Base-by-base conservation (phyloP, 2,329 filamentous ascomycete species). In the Didymella glomerata region DNA sequence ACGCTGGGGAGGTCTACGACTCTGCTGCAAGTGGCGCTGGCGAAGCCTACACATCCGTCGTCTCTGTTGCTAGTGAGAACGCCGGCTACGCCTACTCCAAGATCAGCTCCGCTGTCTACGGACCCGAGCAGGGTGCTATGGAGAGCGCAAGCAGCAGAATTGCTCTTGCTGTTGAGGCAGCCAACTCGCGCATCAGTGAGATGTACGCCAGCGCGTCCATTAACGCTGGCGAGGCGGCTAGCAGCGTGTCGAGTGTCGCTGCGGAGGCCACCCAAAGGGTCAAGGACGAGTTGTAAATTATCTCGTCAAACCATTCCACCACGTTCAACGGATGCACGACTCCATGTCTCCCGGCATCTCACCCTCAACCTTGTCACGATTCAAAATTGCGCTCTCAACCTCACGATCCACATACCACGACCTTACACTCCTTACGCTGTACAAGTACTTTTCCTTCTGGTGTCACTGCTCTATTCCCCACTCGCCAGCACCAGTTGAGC, bases 211-310 rank as follows among this genome's bases (percentile, higher is more conserved):
- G 67, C 22, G 75, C 71, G 6, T 74, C 69, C 1, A 74, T 66
- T 22, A 79, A 76, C 7, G 80, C 80, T 2, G 81, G 80, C 56
- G 79, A 82, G 13, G 77, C 79, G 48, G 81, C 80, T 4, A 84
- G 80, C 63, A 80, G 74, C 60, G 78, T 82, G 14, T 64, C 66
- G 40, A 74, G 69, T 51, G 73, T 66, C 24, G 74, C 68, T 14
- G 64, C 70, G 11, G 69, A 76, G 41, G 81, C 78, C 13, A 82
- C 82, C 1, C 75, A 76, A 51, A 76, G 74, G 50, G 77, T 80
- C 24, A 84, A 82, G 69, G 84, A 85, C 69, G 83, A 86, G 75
- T 77, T 86, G 76, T 85, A 69, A 53, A 63, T 28, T 18, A 10
- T 16, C 42, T 20, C 44, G n/a, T 48, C 30, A 18, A 24, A 16